These are phyloP conservation scores for Alternaria sp. DNA, from an alignment of 2,329 filamentous ascomycete species.

Conservation along the genomic window DNA sequence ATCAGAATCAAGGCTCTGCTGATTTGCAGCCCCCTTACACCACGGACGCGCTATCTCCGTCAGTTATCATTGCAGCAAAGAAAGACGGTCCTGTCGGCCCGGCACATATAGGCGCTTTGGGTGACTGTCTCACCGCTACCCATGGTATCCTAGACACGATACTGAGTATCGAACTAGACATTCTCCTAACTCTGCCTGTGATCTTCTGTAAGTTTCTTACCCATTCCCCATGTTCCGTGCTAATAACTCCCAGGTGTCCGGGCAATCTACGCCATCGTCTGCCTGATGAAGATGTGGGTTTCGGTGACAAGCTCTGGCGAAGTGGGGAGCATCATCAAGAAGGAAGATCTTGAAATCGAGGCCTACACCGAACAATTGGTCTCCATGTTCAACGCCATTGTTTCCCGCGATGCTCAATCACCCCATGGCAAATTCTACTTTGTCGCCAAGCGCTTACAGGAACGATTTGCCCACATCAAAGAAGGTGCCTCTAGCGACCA, in stretches of 20 bases:
- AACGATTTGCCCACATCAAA: slow-evolving; percentile 55
- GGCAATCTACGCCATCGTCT: slow-evolving; percentile 64
- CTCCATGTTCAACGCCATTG: slow-evolving; percentile 55
- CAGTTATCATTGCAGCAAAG: slow-evolving; percentile 48
- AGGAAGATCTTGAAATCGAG: slow-evolving; percentile 58
- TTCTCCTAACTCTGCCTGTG: slow-evolving; percentile 54
- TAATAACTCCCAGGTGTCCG: slow-evolving; percentile 55
- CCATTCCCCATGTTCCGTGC: slow-evolving; percentile 11
- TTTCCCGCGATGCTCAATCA: slow-evolving; percentile 51
- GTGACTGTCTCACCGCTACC: slow-evolving; percentile 56
- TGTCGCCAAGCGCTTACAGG: slow-evolving; percentile 55
- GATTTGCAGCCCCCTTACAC: slow-evolving; percentile 58
- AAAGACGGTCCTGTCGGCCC: slow-evolving; percentile 54
- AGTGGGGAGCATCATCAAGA: slow-evolving; percentile 59
- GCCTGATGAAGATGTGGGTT: slow-evolving; percentile 68
- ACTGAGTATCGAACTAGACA: slow-evolving; percentile 57
- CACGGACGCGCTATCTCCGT: slow-evolving; percentile 51
- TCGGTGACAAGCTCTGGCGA: slow-evolving; percentile 60
- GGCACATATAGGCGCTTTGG: slow-evolving; percentile 57
- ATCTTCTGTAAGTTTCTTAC: slow-evolving; percentile 52
- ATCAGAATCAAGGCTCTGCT: slow-evolving; percentile 53
- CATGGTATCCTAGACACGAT: slow-evolving; percentile 60
- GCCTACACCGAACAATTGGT: slow-evolving; percentile 57
- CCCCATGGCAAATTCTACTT: slow-evolving; percentile 59
- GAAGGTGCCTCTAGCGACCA: slow-evolving; percentile 52